Percentiles rank a stretch among this genome's conserved stretches.
Evolutionary conservation across 345 rosid species (phyloP).

Genomic region (Nephelium lappaceum): DNA sequence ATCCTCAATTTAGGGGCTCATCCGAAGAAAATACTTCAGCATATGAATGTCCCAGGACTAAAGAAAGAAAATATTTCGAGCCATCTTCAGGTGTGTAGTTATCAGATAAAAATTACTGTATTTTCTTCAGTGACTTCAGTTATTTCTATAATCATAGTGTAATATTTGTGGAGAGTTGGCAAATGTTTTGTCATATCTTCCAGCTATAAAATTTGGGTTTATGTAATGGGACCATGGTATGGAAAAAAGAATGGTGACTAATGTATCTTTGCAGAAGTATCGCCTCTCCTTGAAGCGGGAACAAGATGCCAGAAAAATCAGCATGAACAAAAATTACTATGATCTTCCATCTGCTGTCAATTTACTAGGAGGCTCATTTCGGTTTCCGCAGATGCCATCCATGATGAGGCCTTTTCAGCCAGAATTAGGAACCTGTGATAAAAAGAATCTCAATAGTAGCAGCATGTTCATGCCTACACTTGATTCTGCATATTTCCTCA

Average conservation of each 20-base stretch:
- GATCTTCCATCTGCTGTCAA: constrained; percentile 14
- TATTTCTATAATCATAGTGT: neutral
- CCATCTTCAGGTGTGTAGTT: constrained; percentile 53
- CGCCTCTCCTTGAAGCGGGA: constrained; percentile 35
- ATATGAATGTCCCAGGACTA: constrained; percentile 50
- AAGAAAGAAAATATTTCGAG: constrained; percentile 45
- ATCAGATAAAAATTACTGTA: neutral
- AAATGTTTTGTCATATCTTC: neutral
- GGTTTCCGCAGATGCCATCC: constrained; percentile 5
- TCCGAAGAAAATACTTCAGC: constrained; percentile 50
- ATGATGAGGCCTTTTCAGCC: constrained; percentile 5
- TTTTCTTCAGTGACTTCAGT: neutral
- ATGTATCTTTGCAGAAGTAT: constrained; percentile 39
- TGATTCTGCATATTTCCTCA: constrained; percentile 12
- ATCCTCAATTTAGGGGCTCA: constrained; percentile 33
- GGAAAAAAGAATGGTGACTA: neutral
- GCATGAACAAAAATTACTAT: constrained; percentile 3
- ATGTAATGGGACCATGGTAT: neutral
- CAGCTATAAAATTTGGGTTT: neutral
- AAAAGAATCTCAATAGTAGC: constrained; percentile 14
- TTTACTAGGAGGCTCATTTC: constrained; percentile 15
- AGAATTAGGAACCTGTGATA: constrained; percentile 7
- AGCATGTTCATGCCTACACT: constrained; percentile 8
- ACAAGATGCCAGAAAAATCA: constrained; percentile 24
- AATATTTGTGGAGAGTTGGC: neutral